phyloP scores from a whole-genome alignment of 352 stramenopile species.

The Pythium dissotocum region DNA sequence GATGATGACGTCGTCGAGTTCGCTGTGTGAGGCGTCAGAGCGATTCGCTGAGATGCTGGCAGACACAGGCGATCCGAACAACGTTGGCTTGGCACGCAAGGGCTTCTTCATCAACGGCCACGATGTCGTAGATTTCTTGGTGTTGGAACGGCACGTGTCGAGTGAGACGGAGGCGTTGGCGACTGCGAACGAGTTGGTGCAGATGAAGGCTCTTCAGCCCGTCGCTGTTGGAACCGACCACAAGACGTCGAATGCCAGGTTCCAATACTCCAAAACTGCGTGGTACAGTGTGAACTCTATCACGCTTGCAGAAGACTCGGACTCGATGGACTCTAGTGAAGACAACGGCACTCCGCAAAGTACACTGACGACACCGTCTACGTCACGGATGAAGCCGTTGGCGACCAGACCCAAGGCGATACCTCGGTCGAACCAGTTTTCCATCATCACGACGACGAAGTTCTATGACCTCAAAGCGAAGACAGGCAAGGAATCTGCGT shows the following conservation, averaged over 20 bases:
- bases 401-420: constrained; percentile 25
- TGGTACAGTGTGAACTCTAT: constrained; percentile 85
- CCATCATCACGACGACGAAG: constrained; percentile 85
- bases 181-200: constrained; percentile 75
- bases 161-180: constrained; percentile 67
- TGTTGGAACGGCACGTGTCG: constrained; percentile 53
- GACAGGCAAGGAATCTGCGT: constrained; percentile 62
- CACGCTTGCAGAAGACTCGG: constrained; percentile 67
- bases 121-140: constrained; percentile 74
- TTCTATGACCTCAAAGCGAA: constrained; percentile 86
- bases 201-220: constrained; percentile 64
- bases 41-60: constrained; percentile 51
- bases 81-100: constrained; percentile 43
- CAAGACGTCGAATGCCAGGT: constrained; percentile 31
- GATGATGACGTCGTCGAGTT: constrained; percentile 67
- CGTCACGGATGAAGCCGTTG: constrained; percentile 27
- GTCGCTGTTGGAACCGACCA: constrained; percentile 25
- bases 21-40: constrained; percentile 64
- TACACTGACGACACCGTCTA: constrained; percentile 33
- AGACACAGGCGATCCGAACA: constrained; percentile 33
- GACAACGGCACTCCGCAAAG: constrained; percentile 30
- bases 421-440: constrained; percentile 77
- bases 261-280: constrained; percentile 75
- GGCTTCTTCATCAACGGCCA: constrained; percentile 81
- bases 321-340: constrained; percentile 71